phyloP scores from a whole-genome alignment of 2,329 filamentous ascomycete species.

The Rhexocercosporidium sp. region DNA sequence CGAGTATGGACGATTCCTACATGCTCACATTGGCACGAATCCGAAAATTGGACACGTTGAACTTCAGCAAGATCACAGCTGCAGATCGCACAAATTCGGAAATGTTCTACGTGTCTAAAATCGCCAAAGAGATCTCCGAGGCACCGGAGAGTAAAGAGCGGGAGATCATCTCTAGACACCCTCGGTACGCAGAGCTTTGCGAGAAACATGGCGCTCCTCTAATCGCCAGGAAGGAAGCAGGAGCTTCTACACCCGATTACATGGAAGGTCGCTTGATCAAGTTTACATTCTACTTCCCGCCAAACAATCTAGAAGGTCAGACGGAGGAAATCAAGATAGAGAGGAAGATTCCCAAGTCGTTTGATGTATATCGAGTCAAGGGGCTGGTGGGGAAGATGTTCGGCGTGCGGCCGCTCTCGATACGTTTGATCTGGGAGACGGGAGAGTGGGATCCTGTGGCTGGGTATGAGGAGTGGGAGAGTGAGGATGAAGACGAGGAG shows the following conservation, averaged over 20 bases:
- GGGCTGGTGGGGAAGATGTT: constrained; percentile 78
- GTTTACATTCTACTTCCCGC: constrained; percentile 57
- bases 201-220: constrained; percentile 74
- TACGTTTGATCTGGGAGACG: constrained; percentile 84
- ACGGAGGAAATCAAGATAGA: constrained; percentile 30
- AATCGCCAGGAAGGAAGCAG: constrained; percentile 54
- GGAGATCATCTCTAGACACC: constrained; percentile 66
- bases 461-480: constrained; percentile 62
- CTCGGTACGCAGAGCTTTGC: constrained; percentile 76
- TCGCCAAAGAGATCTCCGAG: constrained; percentile 74
- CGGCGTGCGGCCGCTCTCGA: constrained; percentile 62
- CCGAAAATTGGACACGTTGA: constrained; percentile 68
- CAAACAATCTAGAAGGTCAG: constrained; percentile 25
- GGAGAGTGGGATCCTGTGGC: constrained; percentile 86
- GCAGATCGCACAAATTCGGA: constrained; percentile 87
- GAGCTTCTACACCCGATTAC: constrained; percentile 74
- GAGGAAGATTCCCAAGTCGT: constrained; percentile 70
- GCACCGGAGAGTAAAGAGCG: constrained; percentile 58
- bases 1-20: constrained; percentile 78
- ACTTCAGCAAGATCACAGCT: constrained; percentile 72
- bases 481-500: constrained; percentile 57
- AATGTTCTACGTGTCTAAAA: constrained; percentile 88
- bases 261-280: constrained; percentile 78
- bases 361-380: constrained; percentile 82
- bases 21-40: constrained; percentile 87